phyloP scores from a whole-genome alignment of 2,329 filamentous ascomycete species.

The Trichoderma citrinoviride region DNA sequence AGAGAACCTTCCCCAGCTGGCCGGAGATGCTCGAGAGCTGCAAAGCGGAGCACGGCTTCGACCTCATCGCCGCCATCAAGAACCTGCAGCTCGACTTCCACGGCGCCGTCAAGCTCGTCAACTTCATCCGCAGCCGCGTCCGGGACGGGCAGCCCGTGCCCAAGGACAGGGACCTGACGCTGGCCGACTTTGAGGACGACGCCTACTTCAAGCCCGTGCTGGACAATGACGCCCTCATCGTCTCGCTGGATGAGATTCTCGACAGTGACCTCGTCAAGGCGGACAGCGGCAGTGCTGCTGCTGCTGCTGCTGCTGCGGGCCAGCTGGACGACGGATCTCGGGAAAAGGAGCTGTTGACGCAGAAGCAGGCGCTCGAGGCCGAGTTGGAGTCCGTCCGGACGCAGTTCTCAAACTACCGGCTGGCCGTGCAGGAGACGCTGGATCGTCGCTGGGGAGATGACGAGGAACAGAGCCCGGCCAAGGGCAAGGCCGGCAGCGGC shows the following conservation, averaged over 20 bases:
- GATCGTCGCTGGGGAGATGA: constrained; percentile 63
- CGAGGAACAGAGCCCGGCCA: constrained; percentile 38
- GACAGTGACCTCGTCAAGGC: constrained; percentile 43
- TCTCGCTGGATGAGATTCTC: constrained; percentile 76
- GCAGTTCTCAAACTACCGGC: constrained; percentile 64
- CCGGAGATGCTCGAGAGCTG: constrained; percentile 65
- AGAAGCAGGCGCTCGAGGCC: constrained; percentile 57
- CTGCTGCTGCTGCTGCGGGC: background rate
- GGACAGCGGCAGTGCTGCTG: constrained; percentile 6
- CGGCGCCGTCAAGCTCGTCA: constrained; percentile 70
- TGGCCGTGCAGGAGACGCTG: constrained; percentile 64
- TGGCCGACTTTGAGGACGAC: constrained; percentile 69
- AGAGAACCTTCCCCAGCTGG: constrained; percentile 59
- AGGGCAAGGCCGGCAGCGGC: constrained; percentile 27
- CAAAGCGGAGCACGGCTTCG: constrained; percentile 64
- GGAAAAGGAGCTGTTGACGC: constrained; percentile 44
- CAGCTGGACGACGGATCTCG: constrained; percentile 26
- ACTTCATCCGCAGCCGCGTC: constrained; percentile 57
- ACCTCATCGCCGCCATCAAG: constrained; percentile 61
- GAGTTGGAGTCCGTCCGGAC: constrained; percentile 57
- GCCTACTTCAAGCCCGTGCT: constrained; percentile 78
- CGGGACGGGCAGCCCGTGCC: constrained; percentile 48
- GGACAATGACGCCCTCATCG: constrained; percentile 85
- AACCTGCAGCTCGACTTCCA: constrained; percentile 66
- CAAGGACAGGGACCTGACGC: constrained; percentile 53